These are phyloP conservation scores for Nicotiana attenuata DNA, from an alignment of 257 asterid species.

Conservation along the genomic window DNA sequence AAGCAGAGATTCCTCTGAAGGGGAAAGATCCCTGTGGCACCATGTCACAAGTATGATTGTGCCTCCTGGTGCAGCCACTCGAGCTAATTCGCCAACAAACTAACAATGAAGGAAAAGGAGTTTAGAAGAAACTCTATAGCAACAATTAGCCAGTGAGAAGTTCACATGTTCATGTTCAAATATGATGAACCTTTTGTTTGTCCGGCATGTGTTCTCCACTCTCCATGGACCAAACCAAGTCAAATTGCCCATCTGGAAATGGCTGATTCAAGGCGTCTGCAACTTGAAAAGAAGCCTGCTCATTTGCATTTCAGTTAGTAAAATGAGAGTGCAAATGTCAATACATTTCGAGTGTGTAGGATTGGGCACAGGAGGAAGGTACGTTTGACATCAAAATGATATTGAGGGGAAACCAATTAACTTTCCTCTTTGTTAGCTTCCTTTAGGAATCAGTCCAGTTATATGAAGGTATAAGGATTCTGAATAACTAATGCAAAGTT, in stretches of 20 bases:
- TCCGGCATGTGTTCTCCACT: constrained; percentile 99
- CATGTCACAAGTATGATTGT: constrained; percentile 89
- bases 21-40: constrained; percentile 93
- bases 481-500: background rate
- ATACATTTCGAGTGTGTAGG: background rate
- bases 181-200: constrained; percentile 60
- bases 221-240: constrained; percentile 99
- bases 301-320: constrained; percentile 6
- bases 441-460: background rate
- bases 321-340: background rate
- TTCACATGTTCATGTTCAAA: background rate
- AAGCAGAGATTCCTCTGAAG: constrained; percentile 53
- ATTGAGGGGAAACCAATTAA: background rate
- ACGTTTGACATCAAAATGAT: background rate
- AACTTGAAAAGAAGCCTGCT: constrained; percentile 81
- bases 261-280: constrained; percentile 98
- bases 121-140: background rate
- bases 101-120: constrained; percentile 5
- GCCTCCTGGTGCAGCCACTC: constrained; percentile 96
- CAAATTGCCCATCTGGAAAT: constrained; percentile 74
- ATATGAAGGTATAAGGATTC: background rate
- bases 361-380: background rate
- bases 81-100: constrained; percentile 86
- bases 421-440: background rate
- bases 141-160: background rate